Evolutionary conservation across 1,139 yeast species (phyloP).

Genomic region (Casaregolazyma suthepensis): DNA sequence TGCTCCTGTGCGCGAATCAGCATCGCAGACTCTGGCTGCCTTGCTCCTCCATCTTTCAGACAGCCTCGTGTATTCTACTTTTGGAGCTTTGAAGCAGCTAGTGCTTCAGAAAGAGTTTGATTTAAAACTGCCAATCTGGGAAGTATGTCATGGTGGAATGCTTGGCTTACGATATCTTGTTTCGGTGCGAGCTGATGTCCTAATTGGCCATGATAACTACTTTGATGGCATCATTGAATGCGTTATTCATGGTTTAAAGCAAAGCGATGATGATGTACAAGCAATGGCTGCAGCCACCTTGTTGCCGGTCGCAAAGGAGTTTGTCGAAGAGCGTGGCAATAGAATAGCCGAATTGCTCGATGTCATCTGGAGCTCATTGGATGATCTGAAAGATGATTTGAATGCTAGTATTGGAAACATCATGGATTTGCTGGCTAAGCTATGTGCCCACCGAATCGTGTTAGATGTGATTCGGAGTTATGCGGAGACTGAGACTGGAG

Average conservation of each 20-base stretch:
- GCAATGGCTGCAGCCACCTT: conserved; percentile 94
- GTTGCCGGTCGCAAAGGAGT: conserved; percentile 81
- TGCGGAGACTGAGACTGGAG: conserved; percentile 44
- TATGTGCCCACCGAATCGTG: conserved; percentile 78
- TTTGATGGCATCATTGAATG: conserved; percentile 71
- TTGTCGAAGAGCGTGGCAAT: conserved; percentile 59
- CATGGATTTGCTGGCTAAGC: conserved; percentile 85
- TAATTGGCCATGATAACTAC: conserved; percentile 46
- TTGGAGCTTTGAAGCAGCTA: conserved; percentile 58
- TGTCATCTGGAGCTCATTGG: conserved; percentile 84
- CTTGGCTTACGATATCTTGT: conserved; percentile 89
- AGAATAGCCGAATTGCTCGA: conserved; percentile 59
- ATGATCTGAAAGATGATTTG: conserved; percentile 81
- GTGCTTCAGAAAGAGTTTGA: conserved; percentile 60
- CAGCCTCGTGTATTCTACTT: conserved; percentile 50
- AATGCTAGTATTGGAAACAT: conserved; percentile 95
- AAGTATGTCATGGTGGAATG: conserved; percentile 98
- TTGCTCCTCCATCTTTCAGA: conserved; percentile 65
- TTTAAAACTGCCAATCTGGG: conserved; percentile 59
- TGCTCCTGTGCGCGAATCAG: conserved; percentile 96
- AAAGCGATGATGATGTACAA: conserved; percentile 92
- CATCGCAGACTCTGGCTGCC: conserved; percentile 93
- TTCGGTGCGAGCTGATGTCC: conserved; percentile 75
- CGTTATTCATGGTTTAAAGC: conserved; percentile 80
- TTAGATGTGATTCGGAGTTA: conserved; percentile 53